Percentiles rank a stretch among this genome's conserved stretches.
Evolutionary conservation across 805 yeast genomes (phyloP).

Genomic region (Zygosaccharomyces pseudorouxii): DNA sequence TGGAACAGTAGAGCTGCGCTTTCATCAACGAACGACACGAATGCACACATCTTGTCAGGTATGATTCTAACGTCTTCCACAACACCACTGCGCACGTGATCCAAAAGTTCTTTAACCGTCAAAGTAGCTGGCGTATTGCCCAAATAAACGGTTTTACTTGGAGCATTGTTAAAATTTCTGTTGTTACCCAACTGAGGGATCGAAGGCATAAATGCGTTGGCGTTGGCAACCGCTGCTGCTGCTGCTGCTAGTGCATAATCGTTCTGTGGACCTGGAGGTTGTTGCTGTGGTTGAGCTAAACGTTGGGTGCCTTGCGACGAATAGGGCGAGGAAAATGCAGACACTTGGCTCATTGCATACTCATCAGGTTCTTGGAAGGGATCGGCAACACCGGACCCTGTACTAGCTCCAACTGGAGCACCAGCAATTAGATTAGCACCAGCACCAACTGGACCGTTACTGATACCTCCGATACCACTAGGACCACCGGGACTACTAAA

Average conservation of each 20-base stretch:
- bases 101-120: conserved; percentile 74
- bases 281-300: conserved; percentile 1
- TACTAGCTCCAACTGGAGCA: background rate
- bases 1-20: conserved; percentile 86
- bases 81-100: conserved; percentile 87
- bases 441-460: background rate
- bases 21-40: conserved; percentile 83
- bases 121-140: conserved; percentile 84
- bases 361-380: conserved; percentile 8
- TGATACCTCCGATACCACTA: background rate
- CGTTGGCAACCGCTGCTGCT: conserved; percentile 28
- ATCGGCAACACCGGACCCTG: background rate
- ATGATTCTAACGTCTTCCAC: conserved; percentile 73
- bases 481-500: background rate
- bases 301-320: conserved; percentile 6
- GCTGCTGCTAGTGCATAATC: conserved; percentile 13
- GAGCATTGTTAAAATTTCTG: conserved; percentile 43
- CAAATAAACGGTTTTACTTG: conserved; percentile 82
- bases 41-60: conserved; percentile 86
- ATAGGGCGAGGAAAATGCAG: conserved; percentile 16
- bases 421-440: background rate
- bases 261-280: conserved; percentile 1
- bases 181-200: conserved; percentile 22
- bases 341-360: conserved; percentile 14
- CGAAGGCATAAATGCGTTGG: conserved; percentile 18